Evolutionary conservation across 2,329 filamentous ascomycete species (phyloP), one percentile per base, ranked within the genome.

Genomic region (Pseudogymnoascus sp.): DNA sequence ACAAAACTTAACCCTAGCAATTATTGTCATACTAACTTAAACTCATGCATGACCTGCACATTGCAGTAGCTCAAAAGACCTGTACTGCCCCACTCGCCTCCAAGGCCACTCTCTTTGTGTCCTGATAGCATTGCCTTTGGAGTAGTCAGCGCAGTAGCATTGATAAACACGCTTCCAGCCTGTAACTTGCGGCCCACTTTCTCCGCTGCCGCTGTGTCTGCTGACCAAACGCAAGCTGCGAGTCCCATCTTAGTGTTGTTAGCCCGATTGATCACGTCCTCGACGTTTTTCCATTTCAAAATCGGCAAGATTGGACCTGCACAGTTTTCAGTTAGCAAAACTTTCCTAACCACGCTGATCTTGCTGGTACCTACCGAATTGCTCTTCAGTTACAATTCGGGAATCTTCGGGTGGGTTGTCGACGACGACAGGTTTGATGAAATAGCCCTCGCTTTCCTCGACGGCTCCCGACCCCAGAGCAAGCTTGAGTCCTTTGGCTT

Each of bases 281-380:
- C 79, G 65, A 89, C 85, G 28, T 81, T 77, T 0, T 76, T 75
- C 84, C 85, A 90, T 18, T 78, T 80, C 63, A 88, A 69, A 6
- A 88, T 74, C 0, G 86, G 86, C 1, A 89, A 77, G 33, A 90
- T 84, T 0, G 87, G 87, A 0, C 81, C 80, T 79, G n/a, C 37
- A 33, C 16, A 18, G 3, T 21, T 21, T 59, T 28, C 31, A 40
- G 31, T 62, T 28, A 60, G 47, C 59, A 61, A 66, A 35, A 12
- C 21, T 8, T 38, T 59, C 7, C n/a, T 12, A n/a, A 23, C n/a
- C 28, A 33, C 37, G 18, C 1, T 40, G 10, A 18, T 28, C 50
- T 18, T 47, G 7, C 12, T 16, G 50, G 31, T 1, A 62, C 73
- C 71, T 70, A 78, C 81, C 84, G 66, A 86, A 87, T 3, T 83